phyloP scores from a whole-genome alignment of 2,329 filamentous ascomycete species.

The Teratosphaeria nubilosa region DNA sequence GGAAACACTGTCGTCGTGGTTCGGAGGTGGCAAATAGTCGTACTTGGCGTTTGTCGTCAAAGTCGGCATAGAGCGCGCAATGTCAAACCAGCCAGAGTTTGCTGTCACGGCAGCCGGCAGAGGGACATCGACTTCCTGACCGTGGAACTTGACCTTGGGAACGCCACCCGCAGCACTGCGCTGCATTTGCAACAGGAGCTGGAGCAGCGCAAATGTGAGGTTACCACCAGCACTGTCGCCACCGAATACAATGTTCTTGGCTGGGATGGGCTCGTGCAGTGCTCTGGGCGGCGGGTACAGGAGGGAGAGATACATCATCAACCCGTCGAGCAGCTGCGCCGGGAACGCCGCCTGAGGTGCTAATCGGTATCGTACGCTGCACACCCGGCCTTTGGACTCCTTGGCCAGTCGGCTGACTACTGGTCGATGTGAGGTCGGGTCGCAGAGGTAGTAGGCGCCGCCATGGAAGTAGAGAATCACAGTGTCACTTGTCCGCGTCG shows the following conservation, averaged over 20 bases:
- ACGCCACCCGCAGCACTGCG: conserved; percentile 27
- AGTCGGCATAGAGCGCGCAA: conserved; percentile 53
- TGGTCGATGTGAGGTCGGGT: conserved; percentile 56
- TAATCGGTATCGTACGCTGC: conserved; percentile 64
- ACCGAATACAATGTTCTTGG: conserved; percentile 58
- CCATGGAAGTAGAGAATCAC: conserved; percentile 69
- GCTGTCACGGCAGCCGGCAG: conserved; percentile 56
- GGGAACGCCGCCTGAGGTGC: conserved; percentile 68
- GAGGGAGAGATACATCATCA: conserved; percentile 62
- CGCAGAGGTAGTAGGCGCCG: conserved; percentile 63
- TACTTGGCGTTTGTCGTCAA: conserved; percentile 43
- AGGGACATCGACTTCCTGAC: conserved; percentile 47
- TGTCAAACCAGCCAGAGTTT: conserved; percentile 62
- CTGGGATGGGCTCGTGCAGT: conserved; percentile 54
- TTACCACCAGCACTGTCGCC: conserved; percentile 73
- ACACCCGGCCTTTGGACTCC: conserved; percentile 55
- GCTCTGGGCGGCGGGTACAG: conserved; percentile 61
- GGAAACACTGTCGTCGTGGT: conserved; percentile 23
- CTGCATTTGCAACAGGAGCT: conserved; percentile 56
- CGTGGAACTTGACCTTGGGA: conserved; percentile 50
- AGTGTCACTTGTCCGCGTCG: conserved; percentile 40
- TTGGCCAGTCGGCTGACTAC: conserved; percentile 53
- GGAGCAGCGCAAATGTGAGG: conserved; percentile 55
- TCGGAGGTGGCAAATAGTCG: conserved; percentile 52
- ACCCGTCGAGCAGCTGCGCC: conserved; percentile 59